A percentile compares a stretch with the other conserved stretches of the same genome.
Conservation (phyloP, 2,329 filamentous ascomycete species). For the Aaosphaeria pasadenensis region DNA sequence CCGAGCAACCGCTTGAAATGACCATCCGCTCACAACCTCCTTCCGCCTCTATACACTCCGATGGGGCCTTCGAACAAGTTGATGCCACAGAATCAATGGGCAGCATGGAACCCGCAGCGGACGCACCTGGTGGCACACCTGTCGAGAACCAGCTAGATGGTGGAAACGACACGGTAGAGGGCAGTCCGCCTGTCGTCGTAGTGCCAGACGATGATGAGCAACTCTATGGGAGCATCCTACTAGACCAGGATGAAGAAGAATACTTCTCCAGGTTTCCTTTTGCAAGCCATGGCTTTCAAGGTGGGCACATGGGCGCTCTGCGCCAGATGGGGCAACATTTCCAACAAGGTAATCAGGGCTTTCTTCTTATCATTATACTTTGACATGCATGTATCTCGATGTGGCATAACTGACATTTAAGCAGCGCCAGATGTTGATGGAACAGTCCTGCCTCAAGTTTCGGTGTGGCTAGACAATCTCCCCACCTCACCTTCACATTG, state of each 20-base stretch:
- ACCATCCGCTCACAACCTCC: slow-evolving; percentile 37
- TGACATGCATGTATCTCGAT: neutral
- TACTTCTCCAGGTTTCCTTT: slow-evolving; percentile 33
- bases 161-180: slow-evolving; percentile 8
- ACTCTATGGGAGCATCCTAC: slow-evolving; percentile 11
- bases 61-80: slow-evolving; percentile 9
- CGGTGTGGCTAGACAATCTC: slow-evolving; percentile 25
- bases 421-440: slow-evolving; percentile 16
- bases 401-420: slow-evolving; percentile 9
- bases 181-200: slow-evolving; percentile 36
- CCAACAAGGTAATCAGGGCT: slow-evolving; percentile 17
- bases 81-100: slow-evolving; percentile 13
- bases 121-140: neutral
- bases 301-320: slow-evolving; percentile 16
- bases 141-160: neutral
- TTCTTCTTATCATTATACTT: neutral
- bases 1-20: slow-evolving; percentile 36
- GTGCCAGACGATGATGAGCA: slow-evolving; percentile 33
- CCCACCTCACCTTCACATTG: slow-evolving; percentile 19
- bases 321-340: slow-evolving; percentile 22
- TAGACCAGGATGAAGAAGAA: slow-evolving; percentile 23
- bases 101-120: neutral
- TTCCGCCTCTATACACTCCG: slow-evolving; percentile 19
- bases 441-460: slow-evolving; percentile 20
- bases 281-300: slow-evolving; percentile 4